Conservation (phyloP, 75 land plant genomes). For the Adiantum capillusveneris region DNA sequence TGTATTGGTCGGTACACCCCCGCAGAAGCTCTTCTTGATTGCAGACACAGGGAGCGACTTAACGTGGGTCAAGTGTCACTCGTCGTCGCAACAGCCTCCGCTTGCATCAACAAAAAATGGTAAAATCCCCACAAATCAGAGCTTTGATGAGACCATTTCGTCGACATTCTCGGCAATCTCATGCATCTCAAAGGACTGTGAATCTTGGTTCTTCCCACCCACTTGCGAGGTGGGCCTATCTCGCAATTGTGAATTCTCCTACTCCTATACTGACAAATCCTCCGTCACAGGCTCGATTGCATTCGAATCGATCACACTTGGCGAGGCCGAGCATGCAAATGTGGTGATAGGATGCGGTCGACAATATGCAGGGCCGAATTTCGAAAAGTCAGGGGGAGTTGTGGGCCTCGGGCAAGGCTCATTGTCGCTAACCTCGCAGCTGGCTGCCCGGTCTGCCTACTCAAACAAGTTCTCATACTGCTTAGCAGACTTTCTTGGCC, state of each 20-base stretch:
- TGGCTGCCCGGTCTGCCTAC: conserved; percentile 37
- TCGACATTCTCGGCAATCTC: conserved; percentile 32
- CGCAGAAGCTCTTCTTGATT: conserved; percentile 38
- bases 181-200: conserved; percentile 28
- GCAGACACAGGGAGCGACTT: conserved; percentile 68
- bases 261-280: too few species aligned
- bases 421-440: conserved; percentile 54
- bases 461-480: conserved; percentile 37
- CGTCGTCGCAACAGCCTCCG: neutral
- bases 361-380: conserved; percentile 28
- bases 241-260: too few species aligned
- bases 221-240: conserved; percentile 11
- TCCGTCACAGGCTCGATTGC: too few species aligned
- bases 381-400: conserved; percentile 48
- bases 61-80: conserved; percentile 41
- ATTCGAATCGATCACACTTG: conserved; percentile 8
- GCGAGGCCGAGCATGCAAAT: neutral
- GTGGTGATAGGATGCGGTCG: conserved; percentile 55
- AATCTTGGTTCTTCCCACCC: neutral
- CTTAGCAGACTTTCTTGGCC: conserved; percentile 46
- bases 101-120: too few species aligned
- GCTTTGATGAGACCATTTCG: neutral
- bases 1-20: conserved; percentile 48
- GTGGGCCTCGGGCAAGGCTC: conserved; percentile 62
- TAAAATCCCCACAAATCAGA: too few species aligned